These are phyloP conservation scores for Rhodosporidiobolus odoratus DNA, from an alignment of 768 basidiomycete species.

Conservation along the genomic window DNA sequence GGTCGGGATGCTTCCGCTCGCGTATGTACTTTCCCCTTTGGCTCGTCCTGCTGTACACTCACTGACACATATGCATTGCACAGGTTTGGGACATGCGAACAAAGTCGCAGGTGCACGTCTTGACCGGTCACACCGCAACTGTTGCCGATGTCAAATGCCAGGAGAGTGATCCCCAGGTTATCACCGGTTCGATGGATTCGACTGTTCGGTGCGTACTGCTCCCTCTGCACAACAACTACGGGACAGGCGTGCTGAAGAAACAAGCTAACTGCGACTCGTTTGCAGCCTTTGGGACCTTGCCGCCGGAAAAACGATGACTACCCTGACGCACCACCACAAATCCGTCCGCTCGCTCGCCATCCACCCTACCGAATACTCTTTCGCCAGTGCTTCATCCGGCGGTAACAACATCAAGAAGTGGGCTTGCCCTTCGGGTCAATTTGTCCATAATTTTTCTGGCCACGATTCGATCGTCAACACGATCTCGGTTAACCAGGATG, in stretches of 20 bases:
- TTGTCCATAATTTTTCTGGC: slow-evolving; percentile 92
- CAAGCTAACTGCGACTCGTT: neutral
- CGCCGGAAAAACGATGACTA: slow-evolving; percentile 92
- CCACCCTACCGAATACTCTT: slow-evolving; percentile 93
- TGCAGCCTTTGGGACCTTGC: slow-evolving; percentile 90
- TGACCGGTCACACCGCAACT: slow-evolving; percentile 89
- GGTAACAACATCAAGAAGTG: slow-evolving; percentile 99
- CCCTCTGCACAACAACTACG: too few relatives aligned
- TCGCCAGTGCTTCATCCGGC: slow-evolving; percentile 92
- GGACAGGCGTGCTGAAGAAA: too few relatives aligned
- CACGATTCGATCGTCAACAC: slow-evolving; percentile 99
- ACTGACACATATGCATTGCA: slow-evolving; percentile 28
- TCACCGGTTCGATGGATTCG: slow-evolving; percentile 97
- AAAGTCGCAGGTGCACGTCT: slow-evolving; percentile 87
- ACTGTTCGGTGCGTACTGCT: slow-evolving; percentile 69
- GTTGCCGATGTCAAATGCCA: slow-evolving; percentile 94
- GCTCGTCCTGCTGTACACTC: neutral
- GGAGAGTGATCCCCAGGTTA: slow-evolving; percentile 95
- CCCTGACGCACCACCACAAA: slow-evolving; percentile 99
- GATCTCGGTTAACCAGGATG: slow-evolving; percentile 84
- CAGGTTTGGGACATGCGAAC: slow-evolving; percentile 96
- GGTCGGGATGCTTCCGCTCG: slow-evolving; percentile 95
- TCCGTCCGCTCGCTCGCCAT: slow-evolving; percentile 88
- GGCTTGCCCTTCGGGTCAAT: slow-evolving; percentile 94
- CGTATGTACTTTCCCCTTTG: slow-evolving; percentile 44